A percentile compares a stretch with the other conserved stretches of the same genome.
Evolutionary conservation across 805 yeast genomes (phyloP).

Genomic region (Sugiyamaella lignohabitans): DNA sequence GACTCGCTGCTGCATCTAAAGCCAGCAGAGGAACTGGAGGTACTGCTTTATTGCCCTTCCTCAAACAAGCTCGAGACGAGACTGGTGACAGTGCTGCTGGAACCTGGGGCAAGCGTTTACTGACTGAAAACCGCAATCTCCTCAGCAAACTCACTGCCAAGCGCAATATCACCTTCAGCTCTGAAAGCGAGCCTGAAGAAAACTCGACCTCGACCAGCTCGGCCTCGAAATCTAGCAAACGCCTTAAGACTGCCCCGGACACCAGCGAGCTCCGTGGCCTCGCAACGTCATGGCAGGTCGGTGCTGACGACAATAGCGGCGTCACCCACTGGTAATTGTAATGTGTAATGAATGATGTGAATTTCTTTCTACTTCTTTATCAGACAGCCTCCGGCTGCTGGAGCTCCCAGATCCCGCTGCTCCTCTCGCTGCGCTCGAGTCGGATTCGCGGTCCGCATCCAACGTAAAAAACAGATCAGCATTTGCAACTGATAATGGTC

Average conservation of each 20-base stretch:
- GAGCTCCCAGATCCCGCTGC: too few species aligned
- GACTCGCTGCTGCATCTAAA: slow-evolving; percentile 39
- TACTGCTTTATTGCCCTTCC: slow-evolving; percentile 80
- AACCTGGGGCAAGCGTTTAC: slow-evolving; percentile 70
- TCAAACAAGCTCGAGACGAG: slow-evolving; percentile 93
- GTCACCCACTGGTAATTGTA: slow-evolving; percentile 19
- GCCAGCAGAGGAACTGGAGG: slow-evolving; percentile 89
- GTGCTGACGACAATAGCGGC: slow-evolving; percentile 10
- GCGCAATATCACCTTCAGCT: background rate
- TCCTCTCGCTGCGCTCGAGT: too few species aligned
- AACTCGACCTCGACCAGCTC: background rate
- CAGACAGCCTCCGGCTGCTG: too few species aligned
- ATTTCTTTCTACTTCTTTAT: too few species aligned
- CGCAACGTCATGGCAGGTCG: slow-evolving; percentile 15
- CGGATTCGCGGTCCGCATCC: too few species aligned
- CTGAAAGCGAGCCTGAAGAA: background rate
- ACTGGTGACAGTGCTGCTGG: slow-evolving; percentile 94
- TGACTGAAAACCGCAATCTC: slow-evolving; percentile 22
- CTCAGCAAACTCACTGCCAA: background rate
- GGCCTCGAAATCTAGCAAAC: background rate
- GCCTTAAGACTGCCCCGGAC: background rate
- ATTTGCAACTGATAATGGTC: too few species aligned
- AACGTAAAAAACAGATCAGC: too few species aligned
- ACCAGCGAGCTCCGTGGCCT: slow-evolving; percentile 5
- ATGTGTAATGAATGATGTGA: too few species aligned